Evolutionary conservation across 805 yeast genomes (phyloP), one percentile per base, ranked within the genome.

Genomic region (Ogataea ramenticola): DNA sequence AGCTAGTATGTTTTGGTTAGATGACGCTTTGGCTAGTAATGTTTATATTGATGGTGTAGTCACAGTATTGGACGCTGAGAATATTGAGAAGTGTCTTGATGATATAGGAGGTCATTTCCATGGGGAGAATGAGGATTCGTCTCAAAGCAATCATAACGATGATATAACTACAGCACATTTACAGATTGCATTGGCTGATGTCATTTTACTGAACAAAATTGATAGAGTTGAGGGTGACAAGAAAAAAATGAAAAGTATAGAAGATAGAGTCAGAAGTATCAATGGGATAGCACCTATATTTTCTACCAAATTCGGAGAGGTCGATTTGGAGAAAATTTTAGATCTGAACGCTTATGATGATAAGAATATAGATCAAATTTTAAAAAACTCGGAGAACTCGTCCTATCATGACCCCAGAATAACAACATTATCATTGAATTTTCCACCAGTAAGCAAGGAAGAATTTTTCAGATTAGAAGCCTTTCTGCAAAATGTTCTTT

Each of bases 1-100:
- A 24, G 96, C 97, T 4, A 78, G 81, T 50, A 91, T 91, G 96
- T 93, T 93, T 64, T 93, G 99, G 99, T 72, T 90, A 27, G 99
- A 93, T 60, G 91, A 86, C 21, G 97, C 90, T 0, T 68, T 93
- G 46, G 74, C 82, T 15, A 81, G 96, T 4, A 82, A 80, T 51
- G 88, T 93, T 2, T 86, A 86, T 59, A 82, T 93, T 29, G 98
- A 91, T 62, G 96, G 96, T 0, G 87, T 91, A 5, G 75, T 93
- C 14, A 85, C 96, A 0, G 97, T 91, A 2, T 68, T 93, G 36
- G 98, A 91, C 59, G 60, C 81, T 2, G 79, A 73, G 40, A 81
- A 88, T 55, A 80, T 91, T 21, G 54, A 72, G 16, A 66, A 66
- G 43, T 81, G 86, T 49, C 66, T 91, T 27, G 80, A 77, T 45